Conservation (phyloP, 2,329 filamentous ascomycete species). For the Nemania sp. region DNA sequence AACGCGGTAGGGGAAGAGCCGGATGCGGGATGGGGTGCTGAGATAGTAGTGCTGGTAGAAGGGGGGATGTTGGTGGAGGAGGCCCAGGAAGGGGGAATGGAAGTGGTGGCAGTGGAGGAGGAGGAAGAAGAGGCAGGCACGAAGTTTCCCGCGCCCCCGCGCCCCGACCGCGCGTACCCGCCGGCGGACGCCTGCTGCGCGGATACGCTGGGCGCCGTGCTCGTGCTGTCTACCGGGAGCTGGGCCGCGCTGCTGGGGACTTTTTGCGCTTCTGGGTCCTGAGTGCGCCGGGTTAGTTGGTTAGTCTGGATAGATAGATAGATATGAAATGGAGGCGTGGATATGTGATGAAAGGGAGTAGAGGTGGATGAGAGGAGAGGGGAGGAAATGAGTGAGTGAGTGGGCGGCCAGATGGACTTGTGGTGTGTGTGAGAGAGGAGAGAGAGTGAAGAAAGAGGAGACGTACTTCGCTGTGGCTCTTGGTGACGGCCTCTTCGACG, state of each 20-base stretch:
- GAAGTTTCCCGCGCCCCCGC: conserved; percentile 67
- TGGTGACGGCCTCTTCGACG: conserved; percentile 48
- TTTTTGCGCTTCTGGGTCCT: conserved; percentile 43
- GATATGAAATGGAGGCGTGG: background rate
- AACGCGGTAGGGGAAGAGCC: background rate
- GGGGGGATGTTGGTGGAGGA: background rate
- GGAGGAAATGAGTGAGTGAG: background rate
- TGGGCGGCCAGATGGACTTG: no score
- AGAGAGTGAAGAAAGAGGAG: background rate
- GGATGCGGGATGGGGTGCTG: conserved; percentile 1
- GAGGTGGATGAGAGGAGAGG: background rate
- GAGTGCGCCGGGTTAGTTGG: background rate
- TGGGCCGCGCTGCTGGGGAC: conserved; percentile 1
- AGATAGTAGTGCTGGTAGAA: background rate
- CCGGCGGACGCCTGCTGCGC: conserved; percentile 27
- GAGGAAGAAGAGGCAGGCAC: conserved; percentile 36
- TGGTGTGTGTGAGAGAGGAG: no score
- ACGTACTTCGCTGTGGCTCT: conserved; percentile 31
- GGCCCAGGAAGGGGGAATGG: background rate
- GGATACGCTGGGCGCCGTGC: conserved; percentile 26
- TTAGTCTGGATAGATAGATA: background rate
- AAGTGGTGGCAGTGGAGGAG: conserved; percentile 7
- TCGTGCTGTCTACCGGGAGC: background rate
- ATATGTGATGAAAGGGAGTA: no score
- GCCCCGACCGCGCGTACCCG: conserved; percentile 44